Conservation (phyloP, 176 grass and related monocot genomes). For the Alopecurus myosuroides region DNA sequence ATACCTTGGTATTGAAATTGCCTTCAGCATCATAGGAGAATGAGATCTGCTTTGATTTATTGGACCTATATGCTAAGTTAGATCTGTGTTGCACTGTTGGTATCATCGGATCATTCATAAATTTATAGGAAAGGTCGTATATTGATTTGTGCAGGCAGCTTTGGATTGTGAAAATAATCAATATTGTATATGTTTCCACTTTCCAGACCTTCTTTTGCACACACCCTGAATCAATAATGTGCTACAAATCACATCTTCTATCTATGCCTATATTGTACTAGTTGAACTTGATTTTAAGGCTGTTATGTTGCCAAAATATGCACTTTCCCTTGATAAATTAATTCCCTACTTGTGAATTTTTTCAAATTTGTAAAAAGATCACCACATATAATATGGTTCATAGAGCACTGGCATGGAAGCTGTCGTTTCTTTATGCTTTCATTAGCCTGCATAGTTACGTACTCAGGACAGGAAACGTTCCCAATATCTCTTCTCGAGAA, state of each 20-base stretch:
- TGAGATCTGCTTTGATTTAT: not conserved
- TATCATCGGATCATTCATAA: not conserved
- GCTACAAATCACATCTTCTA: not conserved
- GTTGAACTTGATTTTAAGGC: not conserved
- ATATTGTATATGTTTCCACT: not conserved
- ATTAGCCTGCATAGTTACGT: not conserved
- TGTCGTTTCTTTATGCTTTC: not conserved
- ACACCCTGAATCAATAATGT: not conserved
- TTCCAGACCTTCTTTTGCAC: not conserved
- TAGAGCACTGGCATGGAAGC: not conserved
- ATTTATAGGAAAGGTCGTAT: not conserved
- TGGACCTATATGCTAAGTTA: constrained; percentile 10
- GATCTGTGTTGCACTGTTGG: not conserved
- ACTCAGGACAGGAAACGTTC: not conserved
- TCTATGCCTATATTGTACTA: not conserved
- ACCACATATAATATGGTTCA: not conserved
- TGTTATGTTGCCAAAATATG: not conserved
- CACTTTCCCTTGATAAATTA: not conserved
- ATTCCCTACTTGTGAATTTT: not conserved
- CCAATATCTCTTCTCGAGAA: not conserved
- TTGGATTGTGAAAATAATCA: not conserved
- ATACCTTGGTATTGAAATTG: not conserved
- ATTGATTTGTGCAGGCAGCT: not conserved
- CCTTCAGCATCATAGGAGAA: not conserved
- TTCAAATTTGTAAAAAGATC: not conserved